These are phyloP conservation scores for Beauveria asiatica DNA, from an alignment of 2,329 filamentous ascomycete species.

Conservation along the genomic window DNA sequence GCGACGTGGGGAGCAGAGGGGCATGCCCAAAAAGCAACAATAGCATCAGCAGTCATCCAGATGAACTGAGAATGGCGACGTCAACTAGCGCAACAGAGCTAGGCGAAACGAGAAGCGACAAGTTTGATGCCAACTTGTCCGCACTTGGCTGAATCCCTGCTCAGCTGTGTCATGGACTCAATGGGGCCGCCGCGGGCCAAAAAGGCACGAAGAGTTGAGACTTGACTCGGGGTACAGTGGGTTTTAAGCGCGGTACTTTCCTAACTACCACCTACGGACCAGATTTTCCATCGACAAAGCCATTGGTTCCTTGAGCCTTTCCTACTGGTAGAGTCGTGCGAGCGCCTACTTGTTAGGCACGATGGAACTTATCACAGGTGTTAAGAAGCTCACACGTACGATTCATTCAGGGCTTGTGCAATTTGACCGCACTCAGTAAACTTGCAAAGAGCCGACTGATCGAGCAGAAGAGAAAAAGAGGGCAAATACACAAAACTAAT, in stretches of 20 bases:
- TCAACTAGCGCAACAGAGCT: neutral
- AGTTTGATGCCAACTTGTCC: too few relatives aligned
- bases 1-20: neutral
- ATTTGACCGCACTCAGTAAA: neutral
- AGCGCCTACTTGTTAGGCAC: too few relatives aligned
- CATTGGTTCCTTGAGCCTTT: too few relatives aligned
- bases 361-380: too few relatives aligned
- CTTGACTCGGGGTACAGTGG: slow-evolving; percentile 2
- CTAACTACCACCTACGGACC: neutral
- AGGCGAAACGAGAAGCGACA: neutral
- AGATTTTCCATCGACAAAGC: neutral
- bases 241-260: neutral
- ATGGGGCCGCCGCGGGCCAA: neutral
- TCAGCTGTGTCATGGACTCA: slow-evolving; percentile 5
- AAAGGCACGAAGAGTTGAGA: neutral
- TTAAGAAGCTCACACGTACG: neutral
- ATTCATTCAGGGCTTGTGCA: neutral
- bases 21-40: too few relatives aligned
- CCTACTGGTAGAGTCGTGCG: too few relatives aligned
- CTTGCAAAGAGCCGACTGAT: neutral
- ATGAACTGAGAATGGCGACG: neutral
- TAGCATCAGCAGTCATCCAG: too few relatives aligned
- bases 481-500: neutral
- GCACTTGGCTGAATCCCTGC: neutral
- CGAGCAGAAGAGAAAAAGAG: neutral